Base-by-base conservation (phyloP, 495 filamentous ascomycete genomes). In the Trichoderma reesei region DNA sequence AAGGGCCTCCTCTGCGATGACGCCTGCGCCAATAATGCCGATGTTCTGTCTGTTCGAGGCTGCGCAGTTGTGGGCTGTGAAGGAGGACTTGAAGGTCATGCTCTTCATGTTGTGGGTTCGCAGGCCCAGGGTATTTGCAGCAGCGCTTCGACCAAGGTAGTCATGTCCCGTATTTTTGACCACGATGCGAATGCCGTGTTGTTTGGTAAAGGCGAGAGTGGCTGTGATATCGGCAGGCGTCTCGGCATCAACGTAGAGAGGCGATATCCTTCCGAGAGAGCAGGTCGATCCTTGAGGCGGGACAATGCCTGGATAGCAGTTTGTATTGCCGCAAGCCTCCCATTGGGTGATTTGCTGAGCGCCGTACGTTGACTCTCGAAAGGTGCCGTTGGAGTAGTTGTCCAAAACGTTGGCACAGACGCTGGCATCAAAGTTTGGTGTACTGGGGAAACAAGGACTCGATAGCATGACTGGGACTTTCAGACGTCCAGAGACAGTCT, bases 161-260 rank as follows among this genome's bases (percentile, higher is more conserved):
- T 44, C 39, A 14, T 62, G 61, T 9, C 61, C 61, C 5, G 61
- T 62, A 34, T 62, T 62, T 74, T 86, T 86, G 60, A 87, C 74
- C 0, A 83, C 75, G 14, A 88, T 72, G 44, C 84, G 77, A 36
- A 87, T 70, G 33, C 78, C 74, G 14, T 75, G 71, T 16, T 83
- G 76, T 36, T 77, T 76, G 5, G 83, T 83, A 71, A 85, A 86
- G 65, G 80, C 79, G 14, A 87, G 75, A 0, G 81, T 79, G 5
- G 74, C 71, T 59, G 80, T 78, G 42, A 86, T 71, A 63, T 88
- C 77, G 44, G 73, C 71, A 37, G 79, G 75, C 14, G 51, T 78
- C 56, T 69, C 79, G 7, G 78, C 82, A 62, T 84, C 81, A 60
- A 86, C 78, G 5, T 41, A 31, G 3, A 41, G 33, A 16, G 42